These are phyloP conservation scores for Fonsecaea erecta DNA, from an alignment of 2,329 filamentous ascomycete genomes.

Conservation along the genomic window DNA sequence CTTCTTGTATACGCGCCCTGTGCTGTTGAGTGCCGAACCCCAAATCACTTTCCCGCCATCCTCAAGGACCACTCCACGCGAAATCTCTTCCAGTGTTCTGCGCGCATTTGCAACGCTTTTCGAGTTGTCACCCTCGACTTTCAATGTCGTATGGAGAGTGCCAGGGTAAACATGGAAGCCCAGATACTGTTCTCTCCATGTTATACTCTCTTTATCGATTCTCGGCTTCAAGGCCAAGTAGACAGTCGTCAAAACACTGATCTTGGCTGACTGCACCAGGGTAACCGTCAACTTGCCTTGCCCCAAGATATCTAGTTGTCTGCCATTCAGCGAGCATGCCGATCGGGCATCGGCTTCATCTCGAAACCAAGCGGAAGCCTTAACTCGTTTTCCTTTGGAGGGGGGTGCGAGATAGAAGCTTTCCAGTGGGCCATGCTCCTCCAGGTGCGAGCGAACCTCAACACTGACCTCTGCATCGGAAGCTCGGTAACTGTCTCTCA, in stretches of 20 bases:
- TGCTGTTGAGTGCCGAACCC: slow-evolving; percentile 25
- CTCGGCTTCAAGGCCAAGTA: slow-evolving; percentile 42
- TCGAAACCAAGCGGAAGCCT: slow-evolving; percentile 48
- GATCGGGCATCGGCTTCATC: slow-evolving; percentile 46
- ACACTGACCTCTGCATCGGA: slow-evolving; percentile 31
- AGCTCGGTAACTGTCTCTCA: slow-evolving; percentile 30
- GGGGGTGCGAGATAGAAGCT: slow-evolving; percentile 41
- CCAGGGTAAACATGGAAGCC: slow-evolving; percentile 37
- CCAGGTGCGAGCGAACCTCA: slow-evolving; percentile 36
- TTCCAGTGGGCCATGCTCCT: slow-evolving; percentile 43
- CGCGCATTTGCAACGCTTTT: slow-evolving; percentile 4
- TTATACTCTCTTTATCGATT: slow-evolving; percentile 38
- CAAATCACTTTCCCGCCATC: slow-evolving; percentile 11
- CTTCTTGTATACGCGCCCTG: slow-evolving; percentile 34
- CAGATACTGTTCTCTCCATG: slow-evolving; percentile 42
- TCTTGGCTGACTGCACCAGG: slow-evolving; percentile 46
- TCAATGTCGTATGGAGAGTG: slow-evolving; percentile 39
- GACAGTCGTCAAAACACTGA: slow-evolving; percentile 46
- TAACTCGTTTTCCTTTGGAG: slow-evolving; percentile 43
- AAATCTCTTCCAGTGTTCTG: slow-evolving; percentile 18
- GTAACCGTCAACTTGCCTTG: slow-evolving; percentile 45
- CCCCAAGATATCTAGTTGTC: slow-evolving; percentile 41
- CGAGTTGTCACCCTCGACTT: slow-evolving; percentile 44
- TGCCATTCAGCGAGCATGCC: slow-evolving; percentile 43
- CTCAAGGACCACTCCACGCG: slow-evolving; percentile 6